Base-by-base conservation (phyloP, 768 basidiomycete genomes). In the Russula earlei region DNA sequence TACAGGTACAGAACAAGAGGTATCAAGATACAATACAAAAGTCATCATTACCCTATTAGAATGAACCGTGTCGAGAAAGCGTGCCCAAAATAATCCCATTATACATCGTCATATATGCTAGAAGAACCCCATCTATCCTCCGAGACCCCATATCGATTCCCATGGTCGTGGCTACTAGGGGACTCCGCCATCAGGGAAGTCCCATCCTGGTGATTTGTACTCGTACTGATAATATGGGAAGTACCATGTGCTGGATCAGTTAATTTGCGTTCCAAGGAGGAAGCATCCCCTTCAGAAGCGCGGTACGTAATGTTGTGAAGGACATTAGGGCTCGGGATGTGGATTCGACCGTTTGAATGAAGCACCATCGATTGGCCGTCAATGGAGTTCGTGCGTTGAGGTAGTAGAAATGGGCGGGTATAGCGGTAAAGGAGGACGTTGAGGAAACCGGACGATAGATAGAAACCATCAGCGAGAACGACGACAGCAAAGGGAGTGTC, bases 401-500 rank as follows among this genome's bases (percentile, higher is more conserved):
- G 74, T n/a, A 75, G 56, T 34, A 76, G 61, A 36, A 67, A 67
- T 17, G 75, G 75, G 9, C 75, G 71, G 4, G 75, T 75, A 27
- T 67, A 50, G 2, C 64, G 49, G 65, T 63, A 67, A 14, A 79
- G 68, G 36, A 74, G 54, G 27, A 74, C 69, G 59, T 79, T 77
- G 60, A 77, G 67, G 25, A 77, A 54, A 4, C 78, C 78, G 0
- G 75, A 78, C 25, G 71, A 68, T 1, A 74, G 66, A 59, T 73
- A 78, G 10, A 78, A 45, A 14, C 71, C 65, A 31, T 69, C 74
- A 4, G 72, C 66, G 52, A 77, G 68, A 19, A 74, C 67, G 8
- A 70, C 70, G 31, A 71, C 68, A 41, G 64, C 67, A 60, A 72
- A 71, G 10, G 75, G 70, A 7, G 70, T 63, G 11, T 55, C 3